phyloP scores from a whole-genome alignment of 345 rosid genomes.

The Sonneratia caseolaris region DNA sequence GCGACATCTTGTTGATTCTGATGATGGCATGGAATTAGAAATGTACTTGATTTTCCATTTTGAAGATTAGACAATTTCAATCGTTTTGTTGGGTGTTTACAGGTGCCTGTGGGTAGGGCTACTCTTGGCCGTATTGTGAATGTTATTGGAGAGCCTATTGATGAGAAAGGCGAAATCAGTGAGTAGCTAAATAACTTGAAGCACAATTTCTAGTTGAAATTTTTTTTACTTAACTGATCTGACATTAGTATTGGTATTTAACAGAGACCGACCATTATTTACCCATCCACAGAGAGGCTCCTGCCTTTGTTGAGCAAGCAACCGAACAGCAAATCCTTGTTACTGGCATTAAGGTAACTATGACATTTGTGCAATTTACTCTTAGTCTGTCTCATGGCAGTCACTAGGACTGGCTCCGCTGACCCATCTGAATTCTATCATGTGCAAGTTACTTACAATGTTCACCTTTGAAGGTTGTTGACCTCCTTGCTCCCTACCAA shows the following conservation, averaged over 20 bases:
- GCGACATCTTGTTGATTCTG: too few species aligned
- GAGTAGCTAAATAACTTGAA: constrained; percentile 14
- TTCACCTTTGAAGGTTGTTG: constrained; percentile 7
- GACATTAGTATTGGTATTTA: neutral
- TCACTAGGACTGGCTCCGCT: too few species aligned
- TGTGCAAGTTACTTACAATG: too few species aligned
- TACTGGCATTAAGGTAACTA: constrained; percentile 82
- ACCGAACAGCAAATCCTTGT: constrained; percentile 92
- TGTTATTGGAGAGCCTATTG: constrained; percentile 98
- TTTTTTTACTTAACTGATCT: neutral
- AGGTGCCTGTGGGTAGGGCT: constrained; percentile 97
- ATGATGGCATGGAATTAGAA: neutral
- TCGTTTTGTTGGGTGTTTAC: neutral
- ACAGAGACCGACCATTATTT: constrained; percentile 76
- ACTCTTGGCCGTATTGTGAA: constrained; percentile 99
- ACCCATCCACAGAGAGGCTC: constrained; percentile 97
- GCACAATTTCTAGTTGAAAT: neutral
- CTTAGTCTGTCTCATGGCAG: too few species aligned
- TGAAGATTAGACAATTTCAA: too few species aligned
- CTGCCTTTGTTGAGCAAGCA: constrained; percentile 84
- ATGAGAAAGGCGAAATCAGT: constrained; percentile 79
- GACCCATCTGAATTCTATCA: too few species aligned
- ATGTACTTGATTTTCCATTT: neutral
- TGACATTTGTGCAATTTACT: neutral
- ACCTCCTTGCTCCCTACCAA: constrained; percentile 18